Evolutionary conservation across 371 early-diverging fungal genomes (phyloP).

Genomic region (Syncephalastrum monosporum): DNA sequence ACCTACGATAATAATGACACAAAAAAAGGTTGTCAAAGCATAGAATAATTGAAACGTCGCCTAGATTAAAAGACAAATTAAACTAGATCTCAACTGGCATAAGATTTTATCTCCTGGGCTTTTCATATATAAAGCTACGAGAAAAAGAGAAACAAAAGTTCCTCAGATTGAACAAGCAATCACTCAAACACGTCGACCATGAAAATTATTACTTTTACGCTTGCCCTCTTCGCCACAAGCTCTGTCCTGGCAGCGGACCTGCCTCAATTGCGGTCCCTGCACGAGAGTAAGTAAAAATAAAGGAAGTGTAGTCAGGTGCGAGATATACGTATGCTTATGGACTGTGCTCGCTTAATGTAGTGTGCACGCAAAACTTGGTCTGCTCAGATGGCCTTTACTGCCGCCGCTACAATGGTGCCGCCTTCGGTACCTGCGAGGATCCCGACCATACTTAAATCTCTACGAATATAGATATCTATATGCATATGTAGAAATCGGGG

Average conservation of each 20-base stretch:
- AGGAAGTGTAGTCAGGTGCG: no score
- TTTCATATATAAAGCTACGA: neutral
- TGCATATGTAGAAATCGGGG: no score
- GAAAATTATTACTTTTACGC: slow-evolving; percentile 1
- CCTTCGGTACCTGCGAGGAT: slow-evolving; percentile 35
- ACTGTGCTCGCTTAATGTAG: slow-evolving; percentile 11
- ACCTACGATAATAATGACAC: no score
- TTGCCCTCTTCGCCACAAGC: slow-evolving; percentile 4
- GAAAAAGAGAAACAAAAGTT: neutral
- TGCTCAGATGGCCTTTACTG: slow-evolving; percentile 30
- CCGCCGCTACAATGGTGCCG: slow-evolving; percentile 27
- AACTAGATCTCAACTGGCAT: no score
- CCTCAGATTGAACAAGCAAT: no score
- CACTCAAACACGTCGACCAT: no score
- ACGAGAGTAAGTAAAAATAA: slow-evolving; percentile 16
- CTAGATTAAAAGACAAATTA: neutral
- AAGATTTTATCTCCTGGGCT: no score
- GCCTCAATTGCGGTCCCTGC: slow-evolving; percentile 11
- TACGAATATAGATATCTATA: neutral
- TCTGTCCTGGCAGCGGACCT: slow-evolving; percentile 5
- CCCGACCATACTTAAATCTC: slow-evolving; percentile 12
- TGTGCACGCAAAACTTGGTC: slow-evolving; percentile 38
- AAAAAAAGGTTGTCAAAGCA: no score
- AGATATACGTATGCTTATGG: no score
- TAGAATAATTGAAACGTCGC: slow-evolving; percentile 7